These are phyloP conservation scores for Termitomyces sp. DNA, from an alignment of 1,284 basidiomycete genomes.

Conservation along the genomic window DNA sequence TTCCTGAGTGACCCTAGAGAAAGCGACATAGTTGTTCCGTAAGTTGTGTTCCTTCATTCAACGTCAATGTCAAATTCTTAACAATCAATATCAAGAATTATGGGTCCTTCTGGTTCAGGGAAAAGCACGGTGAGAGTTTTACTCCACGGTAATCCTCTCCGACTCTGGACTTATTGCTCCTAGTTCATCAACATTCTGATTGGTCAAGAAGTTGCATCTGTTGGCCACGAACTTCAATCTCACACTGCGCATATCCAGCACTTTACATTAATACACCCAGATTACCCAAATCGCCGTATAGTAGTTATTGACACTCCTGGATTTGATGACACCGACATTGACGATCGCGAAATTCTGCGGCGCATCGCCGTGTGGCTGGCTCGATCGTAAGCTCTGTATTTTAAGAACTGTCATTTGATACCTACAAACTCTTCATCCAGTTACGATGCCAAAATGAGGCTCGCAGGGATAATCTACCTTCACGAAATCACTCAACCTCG, in stretches of 20 bases:
- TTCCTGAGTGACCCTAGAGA: constrained; percentile 13
- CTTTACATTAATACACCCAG: constrained; percentile 12
- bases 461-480: constrained; percentile 25
- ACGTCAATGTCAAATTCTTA: neutral
- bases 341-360: constrained; percentile 20
- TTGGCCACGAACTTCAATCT: constrained; percentile 20
- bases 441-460: constrained; percentile 18
- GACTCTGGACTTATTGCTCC: neutral
- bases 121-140: constrained; percentile 20
- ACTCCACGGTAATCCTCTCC: neutral
- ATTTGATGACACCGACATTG: constrained; percentile 20
- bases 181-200: constrained; percentile 20
- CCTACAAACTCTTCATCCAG: constrained; percentile 4
- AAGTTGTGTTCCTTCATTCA: neutral
- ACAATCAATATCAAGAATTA: constrained; percentile 11
- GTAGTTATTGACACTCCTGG: constrained; percentile 25
- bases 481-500: constrained; percentile 24
- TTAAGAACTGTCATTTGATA: neutral
- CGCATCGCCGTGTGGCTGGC: constrained; percentile 23
- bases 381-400: constrained; percentile 13
- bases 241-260: constrained; percentile 20
- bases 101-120: constrained; percentile 23
- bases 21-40: constrained; percentile 16
- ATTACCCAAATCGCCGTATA: constrained; percentile 14
- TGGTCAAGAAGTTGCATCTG: constrained; percentile 10